phyloP scores from a whole-genome alignment of 495 filamentous ascomycete species.

The Echria macrotheca region DNA sequence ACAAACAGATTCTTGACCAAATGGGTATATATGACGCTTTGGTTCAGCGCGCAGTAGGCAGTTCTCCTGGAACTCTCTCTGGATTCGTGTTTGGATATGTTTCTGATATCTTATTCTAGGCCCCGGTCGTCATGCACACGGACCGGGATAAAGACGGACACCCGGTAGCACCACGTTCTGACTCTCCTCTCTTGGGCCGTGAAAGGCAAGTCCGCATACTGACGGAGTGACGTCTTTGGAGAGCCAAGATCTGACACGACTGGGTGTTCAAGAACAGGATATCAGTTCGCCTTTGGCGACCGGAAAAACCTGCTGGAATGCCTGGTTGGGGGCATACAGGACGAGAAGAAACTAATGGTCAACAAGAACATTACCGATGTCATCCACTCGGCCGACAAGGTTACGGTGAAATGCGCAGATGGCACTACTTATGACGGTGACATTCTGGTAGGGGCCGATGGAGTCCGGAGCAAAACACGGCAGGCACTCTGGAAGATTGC shows the following conservation, averaged over 20 bases:
- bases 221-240: too few relatives aligned
- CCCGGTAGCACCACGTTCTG: not conserved
- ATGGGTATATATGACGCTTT: constrained; percentile 32
- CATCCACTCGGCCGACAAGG: constrained; percentile 5
- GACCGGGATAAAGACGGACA: not conserved
- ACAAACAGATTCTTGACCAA: constrained; percentile 23
- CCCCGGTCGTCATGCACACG: not conserved
- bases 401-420: constrained; percentile 23
- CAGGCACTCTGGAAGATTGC: constrained; percentile 33
- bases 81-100: too few relatives aligned
- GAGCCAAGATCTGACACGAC: too few relatives aligned
- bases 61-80: not conserved
- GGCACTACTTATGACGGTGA: constrained; percentile 36
- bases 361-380: constrained; percentile 16
- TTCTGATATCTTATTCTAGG: too few relatives aligned
- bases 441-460: constrained; percentile 42
- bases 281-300: constrained; percentile 9
- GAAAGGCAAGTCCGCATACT: too few relatives aligned
- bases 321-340: constrained; percentile 12
- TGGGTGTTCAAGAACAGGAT: constrained; percentile 24
- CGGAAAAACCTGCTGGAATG: constrained; percentile 13
- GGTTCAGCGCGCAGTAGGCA: constrained; percentile 4
- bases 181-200: not conserved
- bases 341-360: constrained; percentile 12
- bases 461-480: constrained; percentile 43